These are phyloP conservation scores for Volvox africanus DNA, from an alignment of 139 green algal species.

Conservation along the genomic window DNA sequence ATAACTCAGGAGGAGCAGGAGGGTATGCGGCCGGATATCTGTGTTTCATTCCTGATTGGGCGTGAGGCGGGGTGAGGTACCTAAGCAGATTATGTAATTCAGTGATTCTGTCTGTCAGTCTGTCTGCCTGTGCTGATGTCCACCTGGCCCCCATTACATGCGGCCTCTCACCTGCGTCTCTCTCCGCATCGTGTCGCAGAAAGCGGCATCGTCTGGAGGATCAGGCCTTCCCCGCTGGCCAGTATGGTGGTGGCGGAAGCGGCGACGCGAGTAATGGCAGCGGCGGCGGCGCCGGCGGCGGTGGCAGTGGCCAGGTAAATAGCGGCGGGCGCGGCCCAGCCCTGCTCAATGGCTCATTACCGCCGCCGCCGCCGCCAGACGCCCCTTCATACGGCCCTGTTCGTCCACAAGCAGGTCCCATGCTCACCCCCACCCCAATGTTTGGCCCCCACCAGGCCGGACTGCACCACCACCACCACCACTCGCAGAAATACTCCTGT, in stretches of 20 bases:
- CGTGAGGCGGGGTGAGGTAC: too few species aligned
- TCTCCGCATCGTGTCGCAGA: neutral
- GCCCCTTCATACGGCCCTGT: neutral
- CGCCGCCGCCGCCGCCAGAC: slow-evolving; percentile 4
- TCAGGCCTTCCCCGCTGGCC: neutral
- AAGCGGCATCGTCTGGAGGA: neutral
- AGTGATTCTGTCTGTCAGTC: too few species aligned
- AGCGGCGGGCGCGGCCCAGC: neutral
- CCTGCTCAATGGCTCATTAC: neutral
- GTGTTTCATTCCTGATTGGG: too few species aligned
- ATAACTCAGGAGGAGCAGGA: too few species aligned
- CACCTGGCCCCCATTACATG: too few species aligned
- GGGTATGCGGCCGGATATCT: too few species aligned
- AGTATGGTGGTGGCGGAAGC: slow-evolving; percentile 4
- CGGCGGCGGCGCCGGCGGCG: neutral
- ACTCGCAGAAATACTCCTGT: too few species aligned
- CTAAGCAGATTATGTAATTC: too few species aligned
- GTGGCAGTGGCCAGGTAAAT: neutral
- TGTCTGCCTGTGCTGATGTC: neutral
- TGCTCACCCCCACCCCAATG: neutral
- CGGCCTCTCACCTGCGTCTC: too few species aligned
- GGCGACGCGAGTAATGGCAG: neutral
- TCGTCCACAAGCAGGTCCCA: neutral
- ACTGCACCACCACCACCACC: too few species aligned
- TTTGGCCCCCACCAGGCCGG: too few species aligned